phyloP scores from a whole-genome alignment of 345 rosid genomes.

The Viola odorata region DNA sequence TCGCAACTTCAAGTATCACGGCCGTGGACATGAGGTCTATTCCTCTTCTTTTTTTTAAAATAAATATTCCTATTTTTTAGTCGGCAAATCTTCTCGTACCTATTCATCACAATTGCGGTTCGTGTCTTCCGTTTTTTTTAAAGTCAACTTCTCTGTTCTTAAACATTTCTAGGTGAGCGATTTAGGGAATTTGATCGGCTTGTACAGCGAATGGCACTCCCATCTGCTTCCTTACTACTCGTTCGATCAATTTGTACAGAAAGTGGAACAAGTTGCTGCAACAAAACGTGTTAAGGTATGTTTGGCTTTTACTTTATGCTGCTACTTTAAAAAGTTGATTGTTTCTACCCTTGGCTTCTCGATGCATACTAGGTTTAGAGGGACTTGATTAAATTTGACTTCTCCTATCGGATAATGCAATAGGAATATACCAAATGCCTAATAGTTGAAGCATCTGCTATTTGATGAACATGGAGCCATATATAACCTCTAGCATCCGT shows the following conservation, averaged over 20 bases:
- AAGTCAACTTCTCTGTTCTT: not conserved
- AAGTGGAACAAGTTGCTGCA: slow-evolving; percentile 75
- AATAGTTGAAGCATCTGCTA: no score
- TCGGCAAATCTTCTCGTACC: not conserved
- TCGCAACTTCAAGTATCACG: slow-evolving; percentile 63
- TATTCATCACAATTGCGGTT: not conserved
- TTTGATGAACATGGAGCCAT: no score
- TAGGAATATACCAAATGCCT: no score
- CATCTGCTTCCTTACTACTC: slow-evolving; percentile 74
- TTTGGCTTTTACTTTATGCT: not conserved
- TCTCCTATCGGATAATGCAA: no score
- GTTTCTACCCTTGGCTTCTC: not conserved
- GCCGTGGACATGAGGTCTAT: slow-evolving; percentile 84
- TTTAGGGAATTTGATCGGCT: slow-evolving; percentile 64
- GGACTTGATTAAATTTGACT: no score
- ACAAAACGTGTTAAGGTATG: slow-evolving; percentile 74
- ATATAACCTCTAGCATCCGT: no score
- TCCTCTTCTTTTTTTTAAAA: not conserved
- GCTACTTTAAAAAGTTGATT: not conserved
- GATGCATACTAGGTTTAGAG: no score
- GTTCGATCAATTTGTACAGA: slow-evolving; percentile 77
- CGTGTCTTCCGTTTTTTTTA: not conserved
- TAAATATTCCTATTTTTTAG: not conserved
- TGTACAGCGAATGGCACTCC: slow-evolving; percentile 84
- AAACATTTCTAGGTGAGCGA: slow-evolving; percentile 49